phyloP scores from a whole-genome alignment of 2,329 filamentous ascomycete species.

The Diatrype stigma region DNA sequence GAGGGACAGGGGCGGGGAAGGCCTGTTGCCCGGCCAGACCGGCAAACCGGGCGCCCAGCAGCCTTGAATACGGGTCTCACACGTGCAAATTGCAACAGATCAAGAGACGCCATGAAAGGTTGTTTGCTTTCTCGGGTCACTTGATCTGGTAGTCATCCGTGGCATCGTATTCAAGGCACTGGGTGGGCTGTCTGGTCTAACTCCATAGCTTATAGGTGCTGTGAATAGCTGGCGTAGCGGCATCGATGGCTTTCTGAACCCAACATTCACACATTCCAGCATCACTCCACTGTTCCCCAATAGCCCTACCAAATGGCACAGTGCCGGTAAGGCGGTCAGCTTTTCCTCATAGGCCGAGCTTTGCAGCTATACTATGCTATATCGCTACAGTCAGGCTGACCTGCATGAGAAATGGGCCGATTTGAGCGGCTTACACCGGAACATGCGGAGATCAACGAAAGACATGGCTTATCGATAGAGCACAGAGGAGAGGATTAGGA shows the following conservation, averaged over 20 bases:
- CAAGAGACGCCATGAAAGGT: neutral
- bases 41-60: neutral
- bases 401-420: neutral
- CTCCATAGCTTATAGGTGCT: too few relatives aligned
- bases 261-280: too few relatives aligned
- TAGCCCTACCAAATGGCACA: too few relatives aligned
- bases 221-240: too few relatives aligned
- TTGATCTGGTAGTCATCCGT: neutral
- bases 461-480: neutral
- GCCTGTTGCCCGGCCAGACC: neutral
- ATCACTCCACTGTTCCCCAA: too few relatives aligned
- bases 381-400: neutral
- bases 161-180: too few relatives aligned
- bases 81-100: neutral
- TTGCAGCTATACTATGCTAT: neutral
- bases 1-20: neutral
- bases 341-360: neutral
- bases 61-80: neutral
- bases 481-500: neutral
- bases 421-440: neutral
- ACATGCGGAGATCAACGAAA: neutral
- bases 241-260: too few relatives aligned
- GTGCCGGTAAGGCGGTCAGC: neutral
- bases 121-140: neutral
- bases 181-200: too few relatives aligned